Base-by-base conservation (phyloP, 805 yeast species). In the Monosporozyma yasuniensis region DNA sequence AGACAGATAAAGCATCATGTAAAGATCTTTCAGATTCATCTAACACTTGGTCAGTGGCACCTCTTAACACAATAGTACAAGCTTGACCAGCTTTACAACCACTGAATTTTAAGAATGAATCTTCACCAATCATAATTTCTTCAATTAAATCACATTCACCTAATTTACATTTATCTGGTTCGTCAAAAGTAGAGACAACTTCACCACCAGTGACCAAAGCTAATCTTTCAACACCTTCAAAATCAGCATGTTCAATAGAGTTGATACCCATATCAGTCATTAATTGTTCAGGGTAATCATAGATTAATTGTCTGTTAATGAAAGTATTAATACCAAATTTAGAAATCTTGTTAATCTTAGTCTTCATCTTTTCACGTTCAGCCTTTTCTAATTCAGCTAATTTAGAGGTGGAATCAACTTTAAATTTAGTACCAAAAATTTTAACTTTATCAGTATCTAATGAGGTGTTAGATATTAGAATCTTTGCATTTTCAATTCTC, bases 181-280 rank as follows among this genome's bases (percentile, higher is more conserved):
- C 76, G 65, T 93, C 99, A 66, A 93, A 93, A 1, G 98, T 91
- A 7, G 98, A 89, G 1, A 83, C 96, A 48, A 93, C 97, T 74
- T 93, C 98, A 64, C 96, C 99, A 47, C 99, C 99, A 11, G 98
- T 90, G 30, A 89, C 99, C 39, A 91, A 74, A 2, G 99, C 96
- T 57, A 93, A 78, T 66, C 98, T 82, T 73, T 93, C 99, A 49
- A 93, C 87, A 62, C 98, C 99, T 63, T 87, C 98, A 61, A 93
- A 93, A 69, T 93, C 99, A 14, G 99, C 98, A 65, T 93, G 99
- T 69, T 93, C 99, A 55, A 93, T 88, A 21, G 96, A 82, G 68
- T 87, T 90, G 60, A 93, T 86, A 49, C 82, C 80, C 42, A 88
- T 70, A 58, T 91, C 99, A 5, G 95, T 78, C 63, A 93, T 87